Base-by-base conservation (phyloP, 108 stramenopile species). In the Parmales sp. region DNA sequence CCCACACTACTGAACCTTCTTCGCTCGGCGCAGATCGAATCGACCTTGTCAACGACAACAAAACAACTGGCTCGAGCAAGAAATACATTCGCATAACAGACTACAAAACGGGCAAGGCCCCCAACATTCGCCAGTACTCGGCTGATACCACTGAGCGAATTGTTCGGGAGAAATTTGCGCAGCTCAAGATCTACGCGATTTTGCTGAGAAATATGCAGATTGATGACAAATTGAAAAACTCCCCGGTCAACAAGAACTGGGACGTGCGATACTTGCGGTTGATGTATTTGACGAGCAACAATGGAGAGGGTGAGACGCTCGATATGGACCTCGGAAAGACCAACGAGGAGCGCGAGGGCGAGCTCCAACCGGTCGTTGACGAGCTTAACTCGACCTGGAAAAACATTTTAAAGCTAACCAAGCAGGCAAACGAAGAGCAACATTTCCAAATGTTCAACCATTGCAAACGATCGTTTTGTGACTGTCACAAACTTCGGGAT, bases 21-120 rank as follows among this genome's bases (percentile, higher is more conserved):
- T 80, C 22, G 82, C 90, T 1, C 76, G 89, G 7, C 89, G 92
- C 0, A 90, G 92, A 93, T 86, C 85, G 92, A 1, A 64, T 93
- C 22, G 92, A 93, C 45, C 71, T 88, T 60, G 75, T 88, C 9
- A 67, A 48, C 13, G 51, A n/a, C n/a, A n/a, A n/a, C 26, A 34
- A 45, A 22, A 43, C 75, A 26, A 72, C 38, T 16, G 29, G 37
- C 13, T 39, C 60, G 0, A 23, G 20, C 7, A 36, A 20, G 36
- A 66, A 4, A 26, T 65, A 38, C 67, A 75, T 90, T 43, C 77
- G 78, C 68, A 79, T 93, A 36, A 74, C 86, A 9, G 92, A 93
- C 69, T 90, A 93, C 81, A 93, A 93, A 64, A 87, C 92, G 7
- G 92, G 92, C 19, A 93, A 93, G 72, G 83, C 86, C 25, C 92